Evolutionary conservation across 345 rosid genomes (phyloP).

Genomic region (Fremontodendron californicum): DNA sequence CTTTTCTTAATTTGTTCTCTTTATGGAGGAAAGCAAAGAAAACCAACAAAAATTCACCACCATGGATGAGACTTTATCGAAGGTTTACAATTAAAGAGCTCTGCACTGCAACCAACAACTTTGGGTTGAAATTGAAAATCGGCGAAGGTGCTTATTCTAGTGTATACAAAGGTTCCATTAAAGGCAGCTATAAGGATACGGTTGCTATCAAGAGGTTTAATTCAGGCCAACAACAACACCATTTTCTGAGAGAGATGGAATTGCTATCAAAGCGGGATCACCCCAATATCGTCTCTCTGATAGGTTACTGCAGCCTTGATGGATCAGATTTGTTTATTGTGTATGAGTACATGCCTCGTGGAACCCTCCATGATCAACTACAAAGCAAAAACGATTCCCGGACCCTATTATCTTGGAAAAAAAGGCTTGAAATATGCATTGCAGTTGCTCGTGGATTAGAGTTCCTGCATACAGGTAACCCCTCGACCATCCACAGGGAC

Average conservation of each 20-base stretch:
- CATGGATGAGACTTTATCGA: background rate
- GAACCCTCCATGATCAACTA: conserved; percentile 19
- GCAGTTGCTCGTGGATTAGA: conserved; percentile 38
- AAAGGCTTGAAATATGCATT: conserved; percentile 35
- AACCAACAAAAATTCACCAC: background rate
- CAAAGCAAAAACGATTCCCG: conserved; percentile 25
- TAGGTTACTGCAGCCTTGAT: background rate
- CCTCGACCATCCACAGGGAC: conserved; percentile 29
- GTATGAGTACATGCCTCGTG: conserved; percentile 33
- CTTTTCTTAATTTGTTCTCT: background rate
- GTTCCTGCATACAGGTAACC: conserved; percentile 30
- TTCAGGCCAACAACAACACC: background rate
- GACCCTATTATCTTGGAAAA: conserved; percentile 35
- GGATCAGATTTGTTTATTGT: background rate
- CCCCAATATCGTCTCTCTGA: background rate
- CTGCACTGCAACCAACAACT: background rate
- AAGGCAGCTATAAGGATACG: background rate
- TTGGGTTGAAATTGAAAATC: background rate
- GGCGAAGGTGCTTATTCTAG: background rate
- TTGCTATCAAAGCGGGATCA: background rate
- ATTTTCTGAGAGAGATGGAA: background rate
- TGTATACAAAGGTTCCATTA: background rate
- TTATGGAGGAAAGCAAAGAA: background rate
- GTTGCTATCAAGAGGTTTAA: conserved; percentile 22
- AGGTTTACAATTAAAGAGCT: background rate